Evolutionary conservation across 148 eudicot species (phyloP).

Genomic region (Euryodendron excelsum): DNA sequence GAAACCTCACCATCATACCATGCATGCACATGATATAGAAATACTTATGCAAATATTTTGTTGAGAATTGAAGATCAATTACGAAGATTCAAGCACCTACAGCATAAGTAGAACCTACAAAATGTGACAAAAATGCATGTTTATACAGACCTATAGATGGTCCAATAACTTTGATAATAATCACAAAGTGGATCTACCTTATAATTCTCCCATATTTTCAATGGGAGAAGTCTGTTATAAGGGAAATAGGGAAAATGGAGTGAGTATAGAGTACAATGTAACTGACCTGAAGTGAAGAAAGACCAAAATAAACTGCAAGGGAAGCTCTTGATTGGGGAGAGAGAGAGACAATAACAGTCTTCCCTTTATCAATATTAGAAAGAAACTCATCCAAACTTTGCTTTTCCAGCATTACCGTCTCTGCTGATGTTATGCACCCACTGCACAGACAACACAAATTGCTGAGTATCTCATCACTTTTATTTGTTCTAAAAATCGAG

Average conservation of each 20-base stretch:
- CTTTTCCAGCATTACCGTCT: conserved; percentile 98
- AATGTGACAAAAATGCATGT: neutral
- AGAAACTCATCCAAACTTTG: conserved; percentile 94
- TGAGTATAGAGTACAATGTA: neutral
- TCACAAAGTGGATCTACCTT: neutral
- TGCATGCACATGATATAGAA: neutral
- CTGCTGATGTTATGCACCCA: conserved; percentile 97
- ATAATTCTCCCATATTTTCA: neutral
- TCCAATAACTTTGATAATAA: neutral
- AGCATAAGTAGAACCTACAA: neutral
- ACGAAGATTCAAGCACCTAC: neutral
- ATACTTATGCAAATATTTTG: neutral
- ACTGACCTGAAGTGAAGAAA: conserved; percentile 80
- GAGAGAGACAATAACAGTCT: conserved; percentile 75
- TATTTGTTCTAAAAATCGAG: neutral
- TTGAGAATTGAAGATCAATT: neutral
- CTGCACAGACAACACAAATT: conserved; percentile 44
- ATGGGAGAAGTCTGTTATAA: neutral
- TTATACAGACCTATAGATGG: neutral
- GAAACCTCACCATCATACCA: conserved; percentile 11
- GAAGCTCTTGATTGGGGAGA: conserved; percentile 98
- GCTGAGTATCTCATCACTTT: neutral
- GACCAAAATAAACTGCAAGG: conserved; percentile 81
- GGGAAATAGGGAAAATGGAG: neutral
- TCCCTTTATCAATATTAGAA: conserved; percentile 63